Percentiles rank a stretch among this genome's conserved stretches.
These are phyloP conservation scores for Pythium volutum DNA, from an alignment of 352 stramenopile species.

Conservation along the genomic window DNA sequence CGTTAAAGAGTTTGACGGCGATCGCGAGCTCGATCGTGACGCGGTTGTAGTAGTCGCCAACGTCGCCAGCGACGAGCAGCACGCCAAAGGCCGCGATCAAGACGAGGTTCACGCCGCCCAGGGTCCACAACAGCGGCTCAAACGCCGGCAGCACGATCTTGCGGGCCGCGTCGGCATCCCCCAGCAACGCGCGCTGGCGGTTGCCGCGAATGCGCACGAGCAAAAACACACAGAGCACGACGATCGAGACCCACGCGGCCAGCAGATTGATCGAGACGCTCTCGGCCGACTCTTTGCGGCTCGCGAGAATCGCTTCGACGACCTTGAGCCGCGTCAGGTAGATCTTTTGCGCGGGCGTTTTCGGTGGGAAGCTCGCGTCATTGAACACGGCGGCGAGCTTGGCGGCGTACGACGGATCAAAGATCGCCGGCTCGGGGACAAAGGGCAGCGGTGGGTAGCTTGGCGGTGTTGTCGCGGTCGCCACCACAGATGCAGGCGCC, in stretches of 20 bases:
- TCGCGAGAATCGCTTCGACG: slow-evolving; percentile 9
- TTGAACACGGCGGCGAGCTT: slow-evolving; percentile 2
- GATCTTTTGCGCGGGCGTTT: background rate
- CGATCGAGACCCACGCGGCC: slow-evolving; percentile 8
- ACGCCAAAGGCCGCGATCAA: background rate
- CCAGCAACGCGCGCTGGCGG: slow-evolving; percentile 42
- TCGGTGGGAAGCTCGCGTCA: background rate
- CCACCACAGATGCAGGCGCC: background rate
- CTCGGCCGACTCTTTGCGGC: background rate
- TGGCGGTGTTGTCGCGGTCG: background rate
- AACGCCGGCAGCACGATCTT: slow-evolving; percentile 66
- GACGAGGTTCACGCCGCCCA: background rate
- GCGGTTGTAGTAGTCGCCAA: no score
- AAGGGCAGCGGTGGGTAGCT: slow-evolving; percentile 18
- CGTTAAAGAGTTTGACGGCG: slow-evolving; percentile 53
- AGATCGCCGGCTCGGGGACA: slow-evolving; percentile 22
- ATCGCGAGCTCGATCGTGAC: slow-evolving; percentile 9
- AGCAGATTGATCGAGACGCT: slow-evolving; percentile 13
- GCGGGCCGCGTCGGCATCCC: slow-evolving; percentile 39
- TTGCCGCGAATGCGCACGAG: slow-evolving; percentile 58
- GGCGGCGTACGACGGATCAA: slow-evolving; percentile 15
- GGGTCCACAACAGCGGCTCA: slow-evolving; percentile 55
- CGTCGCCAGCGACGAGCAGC: slow-evolving; percentile 34
- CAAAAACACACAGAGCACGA: slow-evolving; percentile 25
- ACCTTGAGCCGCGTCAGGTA: slow-evolving; percentile 17